A percentile compares a stretch with the other conserved stretches of the same genome.
phyloP scores from a whole-genome alignment of 2,329 filamentous ascomycete species.

The Diaporthe helianthi region DNA sequence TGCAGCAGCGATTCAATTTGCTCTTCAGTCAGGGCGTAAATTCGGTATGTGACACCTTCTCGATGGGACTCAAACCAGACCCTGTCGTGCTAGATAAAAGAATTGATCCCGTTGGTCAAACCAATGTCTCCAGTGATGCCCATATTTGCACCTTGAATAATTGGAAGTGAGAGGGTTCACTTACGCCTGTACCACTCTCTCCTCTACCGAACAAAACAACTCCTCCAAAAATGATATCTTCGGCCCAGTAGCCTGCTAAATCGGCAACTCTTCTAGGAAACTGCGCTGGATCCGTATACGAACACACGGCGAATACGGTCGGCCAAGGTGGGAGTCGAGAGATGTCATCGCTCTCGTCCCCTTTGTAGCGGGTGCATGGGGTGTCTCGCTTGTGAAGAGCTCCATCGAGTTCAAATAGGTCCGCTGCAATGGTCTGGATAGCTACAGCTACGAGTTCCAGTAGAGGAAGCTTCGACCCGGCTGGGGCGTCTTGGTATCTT shows the following conservation, averaged over 20 bases:
- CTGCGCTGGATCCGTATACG: conserved; percentile 40
- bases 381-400: neutral
- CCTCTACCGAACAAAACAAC: conserved; percentile 38
- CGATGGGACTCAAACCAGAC: neutral
- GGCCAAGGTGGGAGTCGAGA: conserved; percentile 18
- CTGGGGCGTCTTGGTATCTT: neutral
- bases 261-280: conserved; percentile 42
- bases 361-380: neutral
- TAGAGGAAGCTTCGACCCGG: conserved; percentile 1
- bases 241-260: conserved; percentile 42
- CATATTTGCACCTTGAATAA: no score
- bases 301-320: conserved; percentile 41
- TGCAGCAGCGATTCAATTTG: neutral
- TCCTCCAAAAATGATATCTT: conserved; percentile 40
- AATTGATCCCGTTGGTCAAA: neutral
- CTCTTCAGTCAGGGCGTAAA: neutral
- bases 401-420: neutral
- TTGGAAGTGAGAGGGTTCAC: no score
- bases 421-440: neutral
- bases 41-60: neutral
- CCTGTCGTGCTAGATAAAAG: neutral
- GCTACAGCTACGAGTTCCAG: neutral
- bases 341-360: neutral
- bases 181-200: conserved; percentile 3
- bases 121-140: neutral